phyloP scores from a whole-genome alignment of 208 protist species.

The Wallacemonas sp. region DNA sequence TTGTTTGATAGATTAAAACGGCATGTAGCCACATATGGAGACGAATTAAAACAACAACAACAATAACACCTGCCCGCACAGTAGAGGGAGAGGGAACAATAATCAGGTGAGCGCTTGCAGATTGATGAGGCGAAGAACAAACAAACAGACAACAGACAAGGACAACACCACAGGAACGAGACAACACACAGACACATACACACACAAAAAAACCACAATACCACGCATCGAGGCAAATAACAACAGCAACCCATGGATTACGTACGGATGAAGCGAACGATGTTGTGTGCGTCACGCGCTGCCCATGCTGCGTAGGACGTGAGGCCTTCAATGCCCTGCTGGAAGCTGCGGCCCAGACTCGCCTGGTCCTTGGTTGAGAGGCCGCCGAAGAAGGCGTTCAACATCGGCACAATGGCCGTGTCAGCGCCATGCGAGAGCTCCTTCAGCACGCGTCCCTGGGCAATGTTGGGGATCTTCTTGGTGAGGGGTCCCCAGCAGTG shows the following conservation, averaged over 20 bases:
- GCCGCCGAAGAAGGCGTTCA: constrained; percentile 50
- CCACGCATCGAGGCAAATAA: constrained; percentile 14
- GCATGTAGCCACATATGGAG: neutral
- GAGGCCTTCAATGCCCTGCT: constrained; percentile 58
- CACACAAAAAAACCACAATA: constrained; percentile 18
- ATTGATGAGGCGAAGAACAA: no score
- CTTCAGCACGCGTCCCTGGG: constrained; percentile 55
- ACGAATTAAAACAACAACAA: no score
- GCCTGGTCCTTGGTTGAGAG: constrained; percentile 42
- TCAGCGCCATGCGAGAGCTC: constrained; percentile 48
- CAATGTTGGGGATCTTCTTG: constrained; percentile 50
- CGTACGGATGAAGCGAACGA: constrained; percentile 20
- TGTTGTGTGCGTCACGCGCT: constrained; percentile 28
- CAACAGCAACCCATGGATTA: constrained; percentile 6
- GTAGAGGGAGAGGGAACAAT: no score
- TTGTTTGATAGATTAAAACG: neutral
- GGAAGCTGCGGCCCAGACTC: constrained; percentile 44
- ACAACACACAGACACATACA: neutral
- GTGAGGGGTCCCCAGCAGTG: constrained; percentile 38
- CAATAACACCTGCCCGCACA: no score
- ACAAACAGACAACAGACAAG: neutral
- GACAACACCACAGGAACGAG: neutral
- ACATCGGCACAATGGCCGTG: constrained; percentile 25
- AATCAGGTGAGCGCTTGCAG: no score
- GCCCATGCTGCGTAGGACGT: constrained; percentile 49